Base-by-base conservation (phyloP, 2,329 filamentous ascomycete species). In the Epichloe elymi region DNA sequence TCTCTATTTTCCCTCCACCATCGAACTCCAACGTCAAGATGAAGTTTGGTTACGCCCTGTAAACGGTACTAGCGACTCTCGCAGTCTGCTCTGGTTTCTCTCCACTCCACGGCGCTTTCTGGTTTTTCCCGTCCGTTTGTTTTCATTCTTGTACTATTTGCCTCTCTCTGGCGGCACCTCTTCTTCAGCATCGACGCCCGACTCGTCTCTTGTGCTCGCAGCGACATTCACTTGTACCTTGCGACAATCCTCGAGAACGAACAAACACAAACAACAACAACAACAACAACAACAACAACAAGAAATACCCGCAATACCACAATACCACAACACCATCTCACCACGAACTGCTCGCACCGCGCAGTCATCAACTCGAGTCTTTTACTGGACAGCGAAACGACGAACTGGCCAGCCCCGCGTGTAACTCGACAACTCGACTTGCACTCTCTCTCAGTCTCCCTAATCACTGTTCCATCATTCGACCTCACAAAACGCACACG, bases 221-320 rank as follows among this genome's bases (percentile, higher is more conserved):
- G 71, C 70, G 71, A 68, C 72, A 74, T 74, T 74, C 63, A 71
- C 67, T 74, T 74, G 72, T 67, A 68, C 70, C 71, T 68, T 73
- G 68, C 68, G 69, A 66, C 60, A 41, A 12, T 36, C 6, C 41
- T 23, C 12, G 39, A 48, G 48, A 42, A 59, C 54, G 54, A 59
- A 55, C 41, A 23, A 33, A 46, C 17, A 23, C 17, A 23, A 33
- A 46, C 33, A 37, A 20, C 10, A 33, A 14, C 41, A 36, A n/a
- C 5, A 42, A 41, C 46, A n/a, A 11, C 23, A 26, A 26, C 23
- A 26, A 26, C 23, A 23, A 5, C 41, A n/a, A 8, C 26, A 30
- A 30, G 8, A 8, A 10, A 30, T 30, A 11, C 26, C 26, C 7
- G 26, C 26, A 14, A 41, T 4, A 39, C 14, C 26, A 40, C n/a